Evolutionary conservation across 345 rosid species (phyloP).

Genomic region (Litchi chinensis): DNA sequence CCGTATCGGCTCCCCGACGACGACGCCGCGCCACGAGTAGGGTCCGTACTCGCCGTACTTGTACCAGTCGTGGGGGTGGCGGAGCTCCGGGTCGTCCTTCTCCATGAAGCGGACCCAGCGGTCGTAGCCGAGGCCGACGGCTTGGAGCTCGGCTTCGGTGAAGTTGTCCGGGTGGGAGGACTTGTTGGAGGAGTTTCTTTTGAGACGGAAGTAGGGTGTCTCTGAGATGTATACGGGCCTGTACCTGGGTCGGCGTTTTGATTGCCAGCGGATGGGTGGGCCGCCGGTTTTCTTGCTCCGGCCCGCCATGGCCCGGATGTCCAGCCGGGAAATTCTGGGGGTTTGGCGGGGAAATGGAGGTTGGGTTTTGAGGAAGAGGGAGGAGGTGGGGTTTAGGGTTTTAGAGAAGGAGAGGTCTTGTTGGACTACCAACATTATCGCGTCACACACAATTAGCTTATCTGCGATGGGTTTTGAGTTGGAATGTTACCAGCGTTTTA

Average conservation of each 20-base stretch:
- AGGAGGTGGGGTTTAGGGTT: constrained; percentile 65
- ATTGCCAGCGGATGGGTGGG: constrained; percentile 47
- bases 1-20: constrained; percentile 83
- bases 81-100: constrained; percentile 80
- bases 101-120: constrained; percentile 91
- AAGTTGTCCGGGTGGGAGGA: constrained; percentile 71
- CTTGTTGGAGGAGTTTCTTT: constrained; percentile 44
- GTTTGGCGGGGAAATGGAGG: constrained; percentile 25
- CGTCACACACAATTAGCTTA: neutral
- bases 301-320: constrained; percentile 70
- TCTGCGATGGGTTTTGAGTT: neutral
- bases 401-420: constrained; percentile 61
- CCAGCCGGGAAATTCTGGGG: constrained; percentile 29
- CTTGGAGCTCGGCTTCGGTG: constrained; percentile 73
- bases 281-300: constrained; percentile 86
- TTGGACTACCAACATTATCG: constrained; percentile 41
- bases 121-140: constrained; percentile 89
- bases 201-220: constrained; percentile 64
- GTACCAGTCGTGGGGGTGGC: constrained; percentile 89
- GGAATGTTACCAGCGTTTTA: neutral
- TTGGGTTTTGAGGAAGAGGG: constrained; percentile 20
- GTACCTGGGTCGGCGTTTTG: constrained; percentile 48
- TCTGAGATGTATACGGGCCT: constrained; percentile 55
- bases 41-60: constrained; percentile 95
- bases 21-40: constrained; percentile 94